These are phyloP conservation scores for Phallus indusiatus DNA, from an alignment of 768 basidiomycete genomes.

Conservation along the genomic window DNA sequence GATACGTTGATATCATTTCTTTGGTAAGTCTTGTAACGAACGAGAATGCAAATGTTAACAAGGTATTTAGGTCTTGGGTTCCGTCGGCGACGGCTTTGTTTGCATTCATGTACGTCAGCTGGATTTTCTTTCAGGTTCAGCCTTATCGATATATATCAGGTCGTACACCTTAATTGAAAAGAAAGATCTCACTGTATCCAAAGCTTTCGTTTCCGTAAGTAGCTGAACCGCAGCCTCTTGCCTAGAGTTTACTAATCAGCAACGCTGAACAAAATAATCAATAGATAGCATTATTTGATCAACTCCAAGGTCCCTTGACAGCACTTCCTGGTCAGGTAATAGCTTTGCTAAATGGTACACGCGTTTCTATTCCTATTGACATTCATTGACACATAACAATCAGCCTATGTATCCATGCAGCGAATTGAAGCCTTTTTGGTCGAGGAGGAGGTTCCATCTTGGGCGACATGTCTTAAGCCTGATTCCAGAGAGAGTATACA, in stretches of 20 bases:
- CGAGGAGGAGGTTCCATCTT: conserved; percentile 69
- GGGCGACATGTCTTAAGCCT: conserved; percentile 58
- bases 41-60: conserved; percentile 1
- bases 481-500: not conserved
- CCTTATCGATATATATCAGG: not conserved
- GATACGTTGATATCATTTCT: conserved; percentile 59
- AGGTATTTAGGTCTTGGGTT: conserved; percentile 52
- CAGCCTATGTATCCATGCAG: conserved; percentile 72
- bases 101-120: conserved; percentile 39
- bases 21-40: conserved; percentile 33
- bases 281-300: conserved; percentile 57
- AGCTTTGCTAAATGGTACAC: conserved; percentile 50
- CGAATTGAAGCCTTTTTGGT: conserved; percentile 65
- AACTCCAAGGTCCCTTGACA: conserved; percentile 61
- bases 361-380: not conserved
- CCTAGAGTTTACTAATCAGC: no score
- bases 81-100: conserved; percentile 58
- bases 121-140: not conserved
- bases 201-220: conserved; percentile 60
- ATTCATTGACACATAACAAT: conserved; percentile 7
- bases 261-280: not conserved
- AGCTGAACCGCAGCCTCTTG: no score
- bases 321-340: conserved; percentile 54
- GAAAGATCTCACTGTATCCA: conserved; percentile 61
- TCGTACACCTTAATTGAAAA: conserved; percentile 55